A percentile compares a stretch with the other conserved stretches of the same genome.
These are phyloP conservation scores for Suhomyces kunorum DNA, from an alignment of 1,139 yeast genomes.

Conservation along the genomic window DNA sequence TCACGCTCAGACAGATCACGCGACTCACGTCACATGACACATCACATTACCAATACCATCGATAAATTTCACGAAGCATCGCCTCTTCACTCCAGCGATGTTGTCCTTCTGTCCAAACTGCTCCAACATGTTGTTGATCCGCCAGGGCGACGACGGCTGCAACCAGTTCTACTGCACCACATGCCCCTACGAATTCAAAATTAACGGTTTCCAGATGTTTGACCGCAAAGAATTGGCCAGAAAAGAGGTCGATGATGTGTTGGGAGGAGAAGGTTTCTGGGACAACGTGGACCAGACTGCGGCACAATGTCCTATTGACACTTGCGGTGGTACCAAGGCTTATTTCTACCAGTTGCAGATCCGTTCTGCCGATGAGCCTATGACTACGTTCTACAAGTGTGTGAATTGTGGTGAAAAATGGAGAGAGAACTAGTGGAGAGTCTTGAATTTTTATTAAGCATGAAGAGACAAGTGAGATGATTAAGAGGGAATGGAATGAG, in stretches of 20 bases:
- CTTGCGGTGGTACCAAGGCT: constrained; percentile 88
- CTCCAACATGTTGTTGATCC: constrained; percentile 75
- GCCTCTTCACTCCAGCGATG: constrained; percentile 43
- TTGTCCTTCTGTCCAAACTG: constrained; percentile 93
- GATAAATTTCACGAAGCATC: background rate
- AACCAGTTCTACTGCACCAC: constrained; percentile 81
- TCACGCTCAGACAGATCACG: too few species aligned
- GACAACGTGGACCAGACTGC: constrained; percentile 92
- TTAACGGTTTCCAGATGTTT: constrained; percentile 76
- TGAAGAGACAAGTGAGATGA: too few species aligned
- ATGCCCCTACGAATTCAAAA: constrained; percentile 92
- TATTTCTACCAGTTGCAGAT: constrained; percentile 96
- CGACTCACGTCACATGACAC: background rate
- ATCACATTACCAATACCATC: background rate
- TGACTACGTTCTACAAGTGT: constrained; percentile 96
- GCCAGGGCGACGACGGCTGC: constrained; percentile 44
- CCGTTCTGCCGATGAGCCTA: constrained; percentile 88
- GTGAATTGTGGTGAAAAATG: constrained; percentile 91
- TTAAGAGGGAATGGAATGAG: background rate
- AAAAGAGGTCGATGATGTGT: constrained; percentile 92
- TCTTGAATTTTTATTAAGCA: background rate
- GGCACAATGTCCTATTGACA: constrained; percentile 85
- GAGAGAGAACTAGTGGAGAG: constrained; percentile 72
- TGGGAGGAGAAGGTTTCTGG: constrained; percentile 98
- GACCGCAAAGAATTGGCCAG: constrained; percentile 82